Conservation (phyloP, 2,329 filamentous ascomycete genomes). For the Celoporthe dispersa region DNA sequence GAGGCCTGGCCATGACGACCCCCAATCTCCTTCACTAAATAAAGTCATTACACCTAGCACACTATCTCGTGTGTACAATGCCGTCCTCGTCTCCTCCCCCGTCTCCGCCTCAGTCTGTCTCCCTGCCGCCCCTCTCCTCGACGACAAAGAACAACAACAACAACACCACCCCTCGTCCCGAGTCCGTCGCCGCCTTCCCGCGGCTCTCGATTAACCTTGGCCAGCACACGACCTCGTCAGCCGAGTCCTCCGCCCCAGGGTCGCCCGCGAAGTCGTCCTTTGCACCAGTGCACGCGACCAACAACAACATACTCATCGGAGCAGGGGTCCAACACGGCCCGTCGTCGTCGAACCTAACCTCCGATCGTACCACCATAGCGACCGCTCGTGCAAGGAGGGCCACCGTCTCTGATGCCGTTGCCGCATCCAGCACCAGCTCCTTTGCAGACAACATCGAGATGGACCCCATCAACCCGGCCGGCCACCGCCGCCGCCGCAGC, state of each 20-base stretch:
- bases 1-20: slow-evolving; percentile 23
- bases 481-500: slow-evolving; percentile 60
- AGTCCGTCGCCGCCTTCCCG: slow-evolving; percentile 23
- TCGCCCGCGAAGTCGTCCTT: slow-evolving; percentile 22
- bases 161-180: slow-evolving; percentile 18
- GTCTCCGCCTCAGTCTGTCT: slow-evolving; percentile 20
- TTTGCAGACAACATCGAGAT: slow-evolving; percentile 56
- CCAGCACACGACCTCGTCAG: slow-evolving; percentile 16
- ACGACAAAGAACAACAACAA: slow-evolving; percentile 12
- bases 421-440: slow-evolving; percentile 26
- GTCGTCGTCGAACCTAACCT: slow-evolving; percentile 2
- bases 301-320: slow-evolving; percentile 11
- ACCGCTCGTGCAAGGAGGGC: slow-evolving; percentile 28
- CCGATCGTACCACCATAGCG: slow-evolving; percentile 17
- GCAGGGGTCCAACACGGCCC: slow-evolving; percentile 12
- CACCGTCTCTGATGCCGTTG: slow-evolving; percentile 27
- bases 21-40: slow-evolving; percentile 28
- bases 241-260: slow-evolving; percentile 22
- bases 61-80: slow-evolving; percentile 26
- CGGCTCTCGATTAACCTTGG: slow-evolving; percentile 16
- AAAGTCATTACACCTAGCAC: slow-evolving; percentile 22
- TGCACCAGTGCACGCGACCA: slow-evolving; percentile 24
- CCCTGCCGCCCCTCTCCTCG: slow-evolving; percentile 19
- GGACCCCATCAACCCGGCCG: slow-evolving; percentile 52
- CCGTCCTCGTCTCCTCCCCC: slow-evolving; percentile 29